Percentiles rank a stretch among this genome's conserved stretches.
Evolutionary conservation across 768 basidiomycete genomes (phyloP).

Genomic region (Naganishia onofrii): DNA sequence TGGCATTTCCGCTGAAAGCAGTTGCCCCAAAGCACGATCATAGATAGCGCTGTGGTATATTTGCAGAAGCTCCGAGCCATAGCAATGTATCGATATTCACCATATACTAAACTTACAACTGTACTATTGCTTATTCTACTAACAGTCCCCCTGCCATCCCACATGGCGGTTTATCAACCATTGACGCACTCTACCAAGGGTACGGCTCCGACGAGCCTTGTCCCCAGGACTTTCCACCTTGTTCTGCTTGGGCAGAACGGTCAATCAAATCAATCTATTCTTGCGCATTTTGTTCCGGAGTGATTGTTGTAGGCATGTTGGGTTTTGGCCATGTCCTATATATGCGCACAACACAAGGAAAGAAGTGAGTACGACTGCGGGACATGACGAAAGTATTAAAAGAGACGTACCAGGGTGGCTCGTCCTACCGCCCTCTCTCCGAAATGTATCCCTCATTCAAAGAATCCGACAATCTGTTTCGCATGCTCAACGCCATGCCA

Average conservation of each 20-base stretch:
- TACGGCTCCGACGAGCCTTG: background rate
- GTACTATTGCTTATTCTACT: too few species aligned
- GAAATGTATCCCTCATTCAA: too few species aligned
- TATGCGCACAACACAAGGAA: slow-evolving; percentile 4
- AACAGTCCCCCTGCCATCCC: too few species aligned
- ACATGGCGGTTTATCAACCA: too few species aligned
- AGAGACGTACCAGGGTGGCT: slow-evolving; percentile 24
- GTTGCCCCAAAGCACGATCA: too few species aligned
- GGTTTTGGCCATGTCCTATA: background rate
- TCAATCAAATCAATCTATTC: slow-evolving; percentile 1
- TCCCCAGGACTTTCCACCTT: slow-evolving; percentile 11
- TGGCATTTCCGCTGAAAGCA: too few species aligned
- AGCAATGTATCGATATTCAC: too few species aligned
- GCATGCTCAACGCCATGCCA: slow-evolving; percentile 16
- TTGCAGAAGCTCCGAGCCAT: too few species aligned
- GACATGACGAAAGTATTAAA: background rate
- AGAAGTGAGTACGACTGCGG: background rate
- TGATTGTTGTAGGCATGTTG: background rate
- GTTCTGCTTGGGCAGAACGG: background rate
- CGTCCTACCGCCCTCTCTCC: too few species aligned
- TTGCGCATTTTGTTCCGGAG: background rate
- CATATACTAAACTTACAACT: too few species aligned
- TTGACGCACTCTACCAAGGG: slow-evolving; percentile 2
- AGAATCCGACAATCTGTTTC: too few species aligned
- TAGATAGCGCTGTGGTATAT: too few species aligned